Base-by-base conservation (phyloP, 75 land plant species). In the Sequoiadendron giganteum region DNA sequence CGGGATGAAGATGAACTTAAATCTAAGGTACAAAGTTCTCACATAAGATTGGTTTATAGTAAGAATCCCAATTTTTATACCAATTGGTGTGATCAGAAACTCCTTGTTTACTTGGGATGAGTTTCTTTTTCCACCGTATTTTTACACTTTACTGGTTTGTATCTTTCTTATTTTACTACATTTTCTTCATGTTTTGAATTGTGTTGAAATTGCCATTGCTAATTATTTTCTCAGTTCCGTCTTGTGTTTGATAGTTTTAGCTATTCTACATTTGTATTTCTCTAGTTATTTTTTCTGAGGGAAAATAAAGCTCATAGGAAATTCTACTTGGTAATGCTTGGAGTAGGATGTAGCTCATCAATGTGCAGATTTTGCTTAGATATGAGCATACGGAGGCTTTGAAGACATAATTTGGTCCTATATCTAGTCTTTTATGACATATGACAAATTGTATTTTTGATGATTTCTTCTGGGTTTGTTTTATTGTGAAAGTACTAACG, bases 1-100 rank as follows among this genome's bases (percentile, higher is more conserved):
- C 87, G 88, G 82, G 94, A 92, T 90, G 93, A 97, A 87, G 93
- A 92, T 72, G 94, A 91, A 89, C 94, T 98, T 75, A 94, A 92
- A 89, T 90, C 95, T 14, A 98, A 98, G 99, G 99, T 98, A 30
- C 61, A 30, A 52, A 75, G 38, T 75, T 34, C 38, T 75, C 36
- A 48, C 48, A 45, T 43, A 45, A 21, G 48, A 15, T 25, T 82
- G 84, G 48, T 21, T 3, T 45, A 1, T 28, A 9, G 84, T 43
- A 21, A 45, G 32, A 43, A 43, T 82, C 47, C 11, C n/a, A 25
- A 61, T 43, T 18, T 10, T 6, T 82, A 47, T 47, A 3, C 30
- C 10, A 45, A 28, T 82, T 45, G 19, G 49, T 42, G 21, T 25
- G 32, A 45, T 13, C 84, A 3, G 28, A 81, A 81, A 81, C 48